Evolutionary conservation across 371 early-diverging fungal genomes (phyloP), one percentile per base, ranked within the genome.

Genomic region (Zychaea mexicana): DNA sequence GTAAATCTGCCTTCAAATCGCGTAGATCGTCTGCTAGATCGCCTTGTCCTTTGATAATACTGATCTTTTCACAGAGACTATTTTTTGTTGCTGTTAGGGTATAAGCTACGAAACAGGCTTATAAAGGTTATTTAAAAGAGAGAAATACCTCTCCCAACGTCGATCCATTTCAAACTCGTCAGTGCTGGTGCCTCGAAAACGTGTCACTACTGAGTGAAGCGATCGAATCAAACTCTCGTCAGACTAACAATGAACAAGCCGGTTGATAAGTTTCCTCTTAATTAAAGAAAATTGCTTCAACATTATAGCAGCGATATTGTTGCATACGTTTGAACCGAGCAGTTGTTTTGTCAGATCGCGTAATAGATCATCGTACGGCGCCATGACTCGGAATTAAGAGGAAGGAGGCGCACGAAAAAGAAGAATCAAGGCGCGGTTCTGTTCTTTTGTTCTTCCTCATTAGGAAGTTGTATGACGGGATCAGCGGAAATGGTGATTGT

Each of bases 11-110:
- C 33, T 65, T 65, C 31, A 28, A 38, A 4, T 15, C 36, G 3
- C 39, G 32, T 27, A 68, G 22, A 27, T 52, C 13, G 5, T 60
- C 24, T n/a, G 64, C 68, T 28, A 47, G 24, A n/a, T 28, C 56
- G 31, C 62, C 64, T 13, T 64, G 38, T 1, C 64, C 64, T 47
- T 68, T 59, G n/a, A n/a, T n/a, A 39, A 68, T 60, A 15, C 30
- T 49, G 36, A 68, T 59, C 56, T 68, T 68, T 31, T 68, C 68
- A n/a, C 47, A 46, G 36, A 68, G 60, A 32, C 68, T 67, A n/a
- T n/a, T n/a, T n/a, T n/a, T n/a, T n/a, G n/a, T n/a, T n/a, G n/a
- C n/a, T n/a, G n/a, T n/a, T n/a, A n/a, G n/a, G n/a, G n/a, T n/a
- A n/a, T n/a, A n/a, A n/a, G n/a, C n/a, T n/a, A n/a, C n/a, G n/a